phyloP scores from a whole-genome alignment of 352 stramenopile species.

The Globisporangium iwayamae region DNA sequence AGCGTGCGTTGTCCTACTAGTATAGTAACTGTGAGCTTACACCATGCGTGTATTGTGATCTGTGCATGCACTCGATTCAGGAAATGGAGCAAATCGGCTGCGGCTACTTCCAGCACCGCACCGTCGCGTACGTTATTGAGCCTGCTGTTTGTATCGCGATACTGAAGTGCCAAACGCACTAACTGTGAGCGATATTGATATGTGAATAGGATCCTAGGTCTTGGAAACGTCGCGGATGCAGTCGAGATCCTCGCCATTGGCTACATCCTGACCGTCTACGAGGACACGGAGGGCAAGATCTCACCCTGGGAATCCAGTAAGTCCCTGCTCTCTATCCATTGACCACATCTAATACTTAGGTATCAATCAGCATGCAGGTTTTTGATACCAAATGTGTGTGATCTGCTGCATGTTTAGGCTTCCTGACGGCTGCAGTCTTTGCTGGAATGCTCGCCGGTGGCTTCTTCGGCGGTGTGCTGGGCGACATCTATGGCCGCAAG shows the following conservation, averaged over 20 bases:
- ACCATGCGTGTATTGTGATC: neutral
- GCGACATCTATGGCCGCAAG: slow-evolving; percentile 82
- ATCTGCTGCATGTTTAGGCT: slow-evolving; percentile 35
- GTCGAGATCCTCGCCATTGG: slow-evolving; percentile 90
- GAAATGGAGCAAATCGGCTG: slow-evolving; percentile 77
- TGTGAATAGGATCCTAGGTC: slow-evolving; percentile 52
- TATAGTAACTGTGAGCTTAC: neutral
- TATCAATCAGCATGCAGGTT: neutral
- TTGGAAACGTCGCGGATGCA: slow-evolving; percentile 86
- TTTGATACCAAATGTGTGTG: neutral
- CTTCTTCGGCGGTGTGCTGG: slow-evolving; percentile 63
- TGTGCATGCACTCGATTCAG: slow-evolving; percentile 17
- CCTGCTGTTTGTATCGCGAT: slow-evolving; percentile 4
- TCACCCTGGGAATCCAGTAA: slow-evolving; percentile 73
- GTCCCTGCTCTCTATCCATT: slow-evolving; percentile 12
- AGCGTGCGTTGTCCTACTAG: neutral
- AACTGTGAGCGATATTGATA: slow-evolving; percentile 20
- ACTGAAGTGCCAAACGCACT: slow-evolving; percentile 7
- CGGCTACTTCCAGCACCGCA: slow-evolving; percentile 64
- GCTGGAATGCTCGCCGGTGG: slow-evolving; percentile 86
- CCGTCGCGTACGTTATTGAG: slow-evolving; percentile 47
- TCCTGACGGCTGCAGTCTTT: slow-evolving; percentile 87
- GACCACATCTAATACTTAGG: slow-evolving; percentile 9
- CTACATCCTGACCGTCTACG: slow-evolving; percentile 84
- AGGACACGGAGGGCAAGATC: slow-evolving; percentile 58